phyloP scores from a whole-genome alignment of 768 basidiomycete genomes.

The Suillus fuscotomentosus region DNA sequence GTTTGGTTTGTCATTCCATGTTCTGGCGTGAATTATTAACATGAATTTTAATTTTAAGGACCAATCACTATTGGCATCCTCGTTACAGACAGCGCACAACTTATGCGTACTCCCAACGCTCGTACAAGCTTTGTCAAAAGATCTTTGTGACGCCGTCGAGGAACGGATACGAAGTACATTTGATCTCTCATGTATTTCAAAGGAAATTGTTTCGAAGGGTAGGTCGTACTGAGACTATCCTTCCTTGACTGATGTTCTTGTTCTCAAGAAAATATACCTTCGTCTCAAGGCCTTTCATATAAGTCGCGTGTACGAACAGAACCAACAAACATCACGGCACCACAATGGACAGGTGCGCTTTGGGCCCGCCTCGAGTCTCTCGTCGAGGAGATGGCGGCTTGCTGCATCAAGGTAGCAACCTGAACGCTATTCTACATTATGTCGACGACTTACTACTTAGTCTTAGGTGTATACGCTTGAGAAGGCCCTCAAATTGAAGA shows the following conservation, averaged over 20 bases:
- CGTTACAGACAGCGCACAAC: slow-evolving; percentile 95
- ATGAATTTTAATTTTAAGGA: slow-evolving; percentile 49
- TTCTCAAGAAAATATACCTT: slow-evolving; percentile 18
- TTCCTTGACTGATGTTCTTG: neutral
- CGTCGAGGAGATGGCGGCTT: slow-evolving; percentile 85
- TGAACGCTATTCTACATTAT: neutral
- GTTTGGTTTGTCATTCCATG: slow-evolving; percentile 53
- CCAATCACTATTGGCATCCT: slow-evolving; percentile 86
- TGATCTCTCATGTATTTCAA: slow-evolving; percentile 83
- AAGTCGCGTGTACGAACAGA: slow-evolving; percentile 87
- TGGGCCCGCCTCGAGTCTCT: slow-evolving; percentile 82
- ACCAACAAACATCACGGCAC: slow-evolving; percentile 83
- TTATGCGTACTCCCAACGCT: slow-evolving; percentile 81
- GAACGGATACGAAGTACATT: slow-evolving; percentile 79
- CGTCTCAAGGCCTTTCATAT: slow-evolving; percentile 53
- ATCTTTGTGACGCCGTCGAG: slow-evolving; percentile 83
- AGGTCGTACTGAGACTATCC: neutral
- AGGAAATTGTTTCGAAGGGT: slow-evolving; percentile 85
- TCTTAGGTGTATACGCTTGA: slow-evolving; percentile 91
- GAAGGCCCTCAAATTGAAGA: slow-evolving; percentile 88
- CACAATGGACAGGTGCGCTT: slow-evolving; percentile 80
- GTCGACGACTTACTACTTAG: neutral
- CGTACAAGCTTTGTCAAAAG: slow-evolving; percentile 73
- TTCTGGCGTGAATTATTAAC: neutral
- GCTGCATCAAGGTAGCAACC: slow-evolving; percentile 77